Conservation (phyloP, 352 stramenopile genomes). For the Phytophthora colocasiae region DNA sequence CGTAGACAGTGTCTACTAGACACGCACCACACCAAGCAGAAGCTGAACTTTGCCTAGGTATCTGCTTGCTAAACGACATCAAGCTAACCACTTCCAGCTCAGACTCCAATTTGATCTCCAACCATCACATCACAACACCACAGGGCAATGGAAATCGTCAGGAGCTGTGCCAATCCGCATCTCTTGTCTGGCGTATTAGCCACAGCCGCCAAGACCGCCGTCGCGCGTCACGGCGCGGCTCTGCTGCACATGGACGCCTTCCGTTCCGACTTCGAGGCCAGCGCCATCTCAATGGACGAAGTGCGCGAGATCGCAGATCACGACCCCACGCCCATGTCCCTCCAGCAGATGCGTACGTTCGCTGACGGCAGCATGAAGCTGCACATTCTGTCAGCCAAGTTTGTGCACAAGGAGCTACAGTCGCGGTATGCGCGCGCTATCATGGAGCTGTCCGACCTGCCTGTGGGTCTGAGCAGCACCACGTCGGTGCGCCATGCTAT, state of each 20-base stretch:
- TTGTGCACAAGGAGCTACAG: slow-evolving; percentile 80
- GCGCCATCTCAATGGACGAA: slow-evolving; percentile 62
- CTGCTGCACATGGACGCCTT: slow-evolving; percentile 30
- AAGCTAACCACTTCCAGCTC: not conserved
- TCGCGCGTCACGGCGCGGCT: slow-evolving; percentile 16
- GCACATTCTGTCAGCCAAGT: slow-evolving; percentile 60
- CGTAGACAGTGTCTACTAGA: too few relatives aligned
- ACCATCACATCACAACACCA: not conserved
- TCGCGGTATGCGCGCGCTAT: slow-evolving; percentile 71
- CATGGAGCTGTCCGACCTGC: slow-evolving; percentile 76
- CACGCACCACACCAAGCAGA: slow-evolving; percentile 10
- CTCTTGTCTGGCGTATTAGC: slow-evolving; percentile 16
- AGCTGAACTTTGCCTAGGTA: slow-evolving; percentile 16
- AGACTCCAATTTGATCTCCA: slow-evolving; percentile 22
- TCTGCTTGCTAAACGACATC: slow-evolving; percentile 21
- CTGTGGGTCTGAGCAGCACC: slow-evolving; percentile 62
- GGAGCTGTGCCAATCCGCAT: slow-evolving; percentile 23
- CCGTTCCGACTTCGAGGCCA: slow-evolving; percentile 21
- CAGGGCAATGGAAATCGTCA: slow-evolving; percentile 23
- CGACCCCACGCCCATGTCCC: slow-evolving; percentile 68
- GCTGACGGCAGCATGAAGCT: slow-evolving; percentile 63
- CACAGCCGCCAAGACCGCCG: slow-evolving; percentile 16
- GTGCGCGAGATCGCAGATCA: slow-evolving; percentile 59
- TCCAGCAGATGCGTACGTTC: slow-evolving; percentile 81
- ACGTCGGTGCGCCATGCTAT: slow-evolving; percentile 67